Evolutionary conservation across 1,284 basidiomycete species (phyloP).

Genomic region (Cystobasidiaceae sp.): DNA sequence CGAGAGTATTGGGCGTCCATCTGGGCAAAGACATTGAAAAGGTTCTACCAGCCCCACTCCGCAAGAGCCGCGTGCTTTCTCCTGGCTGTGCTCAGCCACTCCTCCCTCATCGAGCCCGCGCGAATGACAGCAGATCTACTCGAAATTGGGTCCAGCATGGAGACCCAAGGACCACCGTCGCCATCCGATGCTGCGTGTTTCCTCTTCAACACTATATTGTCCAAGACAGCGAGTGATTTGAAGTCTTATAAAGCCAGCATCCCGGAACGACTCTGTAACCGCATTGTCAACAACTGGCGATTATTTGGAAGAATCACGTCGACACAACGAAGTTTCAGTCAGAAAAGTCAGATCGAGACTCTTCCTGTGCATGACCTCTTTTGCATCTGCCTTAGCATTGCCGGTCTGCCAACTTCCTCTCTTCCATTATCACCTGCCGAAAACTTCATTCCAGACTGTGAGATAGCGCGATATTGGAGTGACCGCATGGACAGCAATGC

Average conservation of each 20-base stretch:
- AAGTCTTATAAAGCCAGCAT: slow-evolving; percentile 71
- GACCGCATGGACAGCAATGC: not conserved
- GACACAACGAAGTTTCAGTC: slow-evolving; percentile 24
- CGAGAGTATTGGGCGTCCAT: not conserved
- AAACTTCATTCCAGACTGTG: slow-evolving; percentile 33
- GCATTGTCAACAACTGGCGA: slow-evolving; percentile 74
- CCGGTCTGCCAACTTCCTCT: slow-evolving; percentile 17
- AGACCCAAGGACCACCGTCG: slow-evolving; percentile 76
- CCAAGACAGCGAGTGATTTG: slow-evolving; percentile 67
- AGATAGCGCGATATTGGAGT: not conserved
- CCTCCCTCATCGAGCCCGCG: slow-evolving; percentile 41
- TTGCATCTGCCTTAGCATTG: too few species aligned
- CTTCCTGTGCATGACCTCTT: too few species aligned
- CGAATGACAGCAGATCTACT: slow-evolving; percentile 66
- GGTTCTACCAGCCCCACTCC: not conserved
- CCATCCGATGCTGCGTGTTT: slow-evolving; percentile 80
- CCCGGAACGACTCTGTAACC: slow-evolving; percentile 73
- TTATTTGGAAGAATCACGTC: slow-evolving; percentile 48
- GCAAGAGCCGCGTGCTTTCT: slow-evolving; percentile 13
- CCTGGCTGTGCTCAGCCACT: not conserved
- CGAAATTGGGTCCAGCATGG: slow-evolving; percentile 66
- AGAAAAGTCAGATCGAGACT: slow-evolving; percentile 52
- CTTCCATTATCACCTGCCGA: too few species aligned
- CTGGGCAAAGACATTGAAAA: not conserved
- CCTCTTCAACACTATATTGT: slow-evolving; percentile 65